These are phyloP conservation scores for Leishmania guyanensis DNA, from an alignment of 208 protist genomes.

Conservation along the genomic window DNA sequence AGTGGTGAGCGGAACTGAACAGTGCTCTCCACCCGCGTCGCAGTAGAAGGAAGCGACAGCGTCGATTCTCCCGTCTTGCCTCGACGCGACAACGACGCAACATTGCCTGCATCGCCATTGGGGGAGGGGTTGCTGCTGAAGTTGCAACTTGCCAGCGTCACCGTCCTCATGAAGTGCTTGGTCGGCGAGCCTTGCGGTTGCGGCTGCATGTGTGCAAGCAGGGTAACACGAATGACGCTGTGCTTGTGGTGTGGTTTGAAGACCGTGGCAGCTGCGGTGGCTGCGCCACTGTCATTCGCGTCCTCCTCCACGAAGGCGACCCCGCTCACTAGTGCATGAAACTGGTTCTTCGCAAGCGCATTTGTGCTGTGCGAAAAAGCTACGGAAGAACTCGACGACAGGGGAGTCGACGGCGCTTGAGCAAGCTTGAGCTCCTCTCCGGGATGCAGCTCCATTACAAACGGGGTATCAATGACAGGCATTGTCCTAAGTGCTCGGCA, in stretches of 20 bases:
- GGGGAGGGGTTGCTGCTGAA: conserved; percentile 15
- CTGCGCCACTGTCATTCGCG: background rate
- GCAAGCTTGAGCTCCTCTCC: conserved; percentile 45
- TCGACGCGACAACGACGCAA: background rate
- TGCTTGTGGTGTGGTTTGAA: conserved; percentile 13
- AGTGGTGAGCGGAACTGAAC: conserved; percentile 32
- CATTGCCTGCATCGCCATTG: background rate
- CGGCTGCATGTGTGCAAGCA: conserved; percentile 25
- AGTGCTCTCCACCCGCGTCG: conserved; percentile 8
- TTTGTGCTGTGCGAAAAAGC: conserved; percentile 5
- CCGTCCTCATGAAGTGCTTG: conserved; percentile 10
- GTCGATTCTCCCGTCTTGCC: background rate
- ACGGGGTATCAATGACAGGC: conserved; percentile 52
- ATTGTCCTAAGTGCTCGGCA: conserved; percentile 6
- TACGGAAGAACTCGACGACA: background rate
- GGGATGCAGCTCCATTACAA: conserved; percentile 45
- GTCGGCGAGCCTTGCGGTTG: background rate
- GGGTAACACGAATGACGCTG: conserved; percentile 38
- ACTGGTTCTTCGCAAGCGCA: conserved; percentile 32
- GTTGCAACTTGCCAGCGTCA: conserved; percentile 46
- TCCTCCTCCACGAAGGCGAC: conserved; percentile 40
- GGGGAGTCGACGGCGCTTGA: background rate
- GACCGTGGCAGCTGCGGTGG: background rate
- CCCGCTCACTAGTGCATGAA: conserved; percentile 39
- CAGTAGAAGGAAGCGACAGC: background rate